Evolutionary conservation across 2,329 filamentous ascomycete genomes (phyloP), one percentile per base, ranked within the genome.

Genomic region (Cladosporium sp.): DNA sequence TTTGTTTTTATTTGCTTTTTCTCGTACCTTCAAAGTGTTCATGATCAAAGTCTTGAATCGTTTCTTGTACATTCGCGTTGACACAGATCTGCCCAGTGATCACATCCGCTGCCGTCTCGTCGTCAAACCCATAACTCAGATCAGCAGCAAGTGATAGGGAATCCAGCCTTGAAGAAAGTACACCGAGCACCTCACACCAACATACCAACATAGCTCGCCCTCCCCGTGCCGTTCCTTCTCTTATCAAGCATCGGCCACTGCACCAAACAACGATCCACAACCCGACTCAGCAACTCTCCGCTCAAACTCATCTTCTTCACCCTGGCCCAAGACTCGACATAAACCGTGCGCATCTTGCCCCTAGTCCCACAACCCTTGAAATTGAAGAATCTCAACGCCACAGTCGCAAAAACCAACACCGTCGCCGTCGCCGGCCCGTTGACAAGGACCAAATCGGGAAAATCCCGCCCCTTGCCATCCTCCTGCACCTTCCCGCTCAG

Each of bases 371-470:
- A 67, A 8, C 70, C 68, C 43, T 57, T 54, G 5, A 69, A 43
- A 52, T 75, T 62, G 53, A 78, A 72, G 60, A 81, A 75, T n/a
- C 79, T 75, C 44, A 87, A 61, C 12, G 83, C 42, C 2, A 80
- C 68, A 1, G 75, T 73, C 0, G 81, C 80, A 2, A 84, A 63
- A 3, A 86, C 68, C 42, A 96, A 75, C 30, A 95, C 84, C 54
- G 95, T 89, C 1, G 85, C 89, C 0, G 89, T 96, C 0, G 86
- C 92, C 0, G 92, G 92, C 0, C 92, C 92, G 63, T 97, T 96
- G 45, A 86, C 89, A 48, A 95, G 73, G 48, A 97, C 85, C 2
- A 92, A 70, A 61, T 89, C 84, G 0, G 89, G 91, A 53, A 81
- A 84, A 47, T 67, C 69, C 30, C 44, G 42, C 7, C 47, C 53